phyloP scores from a whole-genome alignment of 768 basidiomycete genomes.

The Wakefieldia striispora region DNA sequence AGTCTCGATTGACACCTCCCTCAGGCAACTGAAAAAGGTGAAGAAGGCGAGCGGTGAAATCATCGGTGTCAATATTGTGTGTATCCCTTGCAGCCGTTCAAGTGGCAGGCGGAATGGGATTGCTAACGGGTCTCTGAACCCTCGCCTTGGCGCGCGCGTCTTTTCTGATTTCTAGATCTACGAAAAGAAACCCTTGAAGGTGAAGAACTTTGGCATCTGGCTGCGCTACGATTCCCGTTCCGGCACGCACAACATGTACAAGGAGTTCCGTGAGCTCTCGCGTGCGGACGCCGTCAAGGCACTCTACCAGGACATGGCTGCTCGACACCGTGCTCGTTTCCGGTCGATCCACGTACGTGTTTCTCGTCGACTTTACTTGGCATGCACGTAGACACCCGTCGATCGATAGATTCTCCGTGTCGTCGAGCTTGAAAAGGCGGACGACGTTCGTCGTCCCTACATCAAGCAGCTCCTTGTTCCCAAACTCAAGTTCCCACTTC shows the following conservation, averaged over 20 bases:
- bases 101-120: slow-evolving; percentile 83
- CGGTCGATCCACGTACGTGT: slow-evolving; percentile 88
- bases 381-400: not conserved
- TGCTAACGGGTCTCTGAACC: slow-evolving; percentile 40
- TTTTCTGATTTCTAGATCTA: slow-evolving; percentile 65
- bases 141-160: slow-evolving; percentile 14
- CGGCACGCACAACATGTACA: slow-evolving; percentile 99
- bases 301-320: slow-evolving; percentile 99
- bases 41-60: slow-evolving; percentile 99
- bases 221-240: slow-evolving; percentile 99
- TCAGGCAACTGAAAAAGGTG: slow-evolving; percentile 94
- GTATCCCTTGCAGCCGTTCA: slow-evolving; percentile 78
- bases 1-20: not conserved
- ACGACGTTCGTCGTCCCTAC: slow-evolving; percentile 93
- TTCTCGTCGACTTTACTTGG: not conserved
- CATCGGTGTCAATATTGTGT: slow-evolving; percentile 94
- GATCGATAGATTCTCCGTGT: slow-evolving; percentile 86
- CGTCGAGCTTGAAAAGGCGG: slow-evolving; percentile 89
- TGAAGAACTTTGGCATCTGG: slow-evolving; percentile 99
- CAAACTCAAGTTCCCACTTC: slow-evolving; percentile 94
- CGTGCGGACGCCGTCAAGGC: slow-evolving; percentile 95
- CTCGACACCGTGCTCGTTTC: slow-evolving; percentile 98
- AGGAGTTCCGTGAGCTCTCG: slow-evolving; percentile 95
- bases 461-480: slow-evolving; percentile 94
- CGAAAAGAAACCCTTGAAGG: slow-evolving; percentile 96